phyloP scores from a whole-genome alignment of 345 rosid species.

The Punica granatum region DNA sequence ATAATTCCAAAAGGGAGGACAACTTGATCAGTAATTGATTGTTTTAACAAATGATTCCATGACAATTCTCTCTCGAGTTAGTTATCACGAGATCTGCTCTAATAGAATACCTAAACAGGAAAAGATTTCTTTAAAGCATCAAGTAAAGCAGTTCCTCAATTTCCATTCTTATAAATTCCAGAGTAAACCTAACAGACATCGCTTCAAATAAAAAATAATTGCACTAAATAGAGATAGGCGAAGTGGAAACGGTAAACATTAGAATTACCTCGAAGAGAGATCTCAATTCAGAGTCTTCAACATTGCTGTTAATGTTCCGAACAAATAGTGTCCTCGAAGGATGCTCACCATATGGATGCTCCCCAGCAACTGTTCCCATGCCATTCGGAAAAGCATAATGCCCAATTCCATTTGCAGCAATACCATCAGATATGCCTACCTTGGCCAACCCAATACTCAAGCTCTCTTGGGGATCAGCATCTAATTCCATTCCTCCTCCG shows the following conservation, averaged over 20 bases:
- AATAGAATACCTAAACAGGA: background rate
- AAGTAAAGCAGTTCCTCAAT: background rate
- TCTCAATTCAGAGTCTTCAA: conserved; percentile 76
- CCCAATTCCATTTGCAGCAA: conserved; percentile 42
- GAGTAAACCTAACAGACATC: background rate
- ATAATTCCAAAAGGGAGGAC: background rate
- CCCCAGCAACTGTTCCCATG: conserved; percentile 69
- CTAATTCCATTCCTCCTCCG: conserved; percentile 93
- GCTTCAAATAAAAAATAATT: background rate
- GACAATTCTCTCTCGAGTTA: background rate
- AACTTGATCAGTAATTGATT: background rate
- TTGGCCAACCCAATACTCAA: conserved; percentile 38
- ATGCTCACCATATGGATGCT: conserved; percentile 92
- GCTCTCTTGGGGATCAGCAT: conserved; percentile 52
- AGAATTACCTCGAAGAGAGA: conserved; percentile 77
- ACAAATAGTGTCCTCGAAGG: conserved; percentile 95
- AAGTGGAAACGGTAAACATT: background rate
- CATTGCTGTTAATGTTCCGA: conserved; percentile 88
- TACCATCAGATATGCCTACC: conserved; percentile 42
- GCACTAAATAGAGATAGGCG: background rate
- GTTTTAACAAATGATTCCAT: background rate
- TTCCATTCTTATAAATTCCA: background rate
- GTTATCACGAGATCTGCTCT: background rate
- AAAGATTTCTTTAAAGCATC: background rate
- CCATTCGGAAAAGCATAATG: conserved; percentile 49